Evolutionary conservation across 169 alveolate genomes (phyloP).

Genomic region (Eimeria sp.): DNA sequence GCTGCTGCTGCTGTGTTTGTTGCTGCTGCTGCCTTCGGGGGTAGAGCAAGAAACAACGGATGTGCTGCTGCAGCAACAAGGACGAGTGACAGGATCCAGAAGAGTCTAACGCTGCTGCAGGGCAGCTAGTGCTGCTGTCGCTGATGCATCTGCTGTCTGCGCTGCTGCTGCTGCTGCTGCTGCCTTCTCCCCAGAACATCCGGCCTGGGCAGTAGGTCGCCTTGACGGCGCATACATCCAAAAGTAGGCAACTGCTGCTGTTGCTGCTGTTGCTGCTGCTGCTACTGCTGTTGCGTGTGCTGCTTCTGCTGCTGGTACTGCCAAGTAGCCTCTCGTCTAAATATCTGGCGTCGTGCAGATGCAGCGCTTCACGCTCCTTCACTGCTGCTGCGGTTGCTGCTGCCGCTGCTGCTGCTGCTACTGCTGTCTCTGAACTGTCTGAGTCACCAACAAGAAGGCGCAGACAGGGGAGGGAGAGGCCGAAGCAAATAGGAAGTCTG

Average conservation of each 20-base stretch:
- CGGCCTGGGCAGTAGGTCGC: conserved; percentile 46
- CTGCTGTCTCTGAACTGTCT: neutral
- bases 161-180: conserved; percentile 26
- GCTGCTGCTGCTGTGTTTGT: conserved; percentile 1
- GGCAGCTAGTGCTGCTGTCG: neutral
- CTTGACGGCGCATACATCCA: conserved; percentile 17
- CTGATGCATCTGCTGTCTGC: conserved; percentile 25
- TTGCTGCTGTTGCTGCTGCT: conserved; percentile 13
- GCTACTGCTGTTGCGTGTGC: neutral
- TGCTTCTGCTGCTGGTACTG: conserved; percentile 9
- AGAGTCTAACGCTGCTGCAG: neutral
- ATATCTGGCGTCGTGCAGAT: neutral
- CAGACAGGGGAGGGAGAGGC: neutral
- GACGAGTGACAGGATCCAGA: conserved; percentile 8
- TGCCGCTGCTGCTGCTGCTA: neutral
- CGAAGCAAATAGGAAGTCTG: neutral
- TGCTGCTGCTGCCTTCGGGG: conserved; percentile 1
- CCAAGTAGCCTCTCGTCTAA: neutral
- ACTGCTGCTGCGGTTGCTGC: conserved; percentile 28
- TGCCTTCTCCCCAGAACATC: neutral
- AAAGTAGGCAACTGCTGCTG: conserved; percentile 33
- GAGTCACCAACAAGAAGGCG: conserved; percentile 27
- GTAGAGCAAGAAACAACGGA: conserved; percentile 52
- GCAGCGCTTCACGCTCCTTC: neutral
- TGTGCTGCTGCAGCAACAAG: conserved; percentile 42